Base-by-base conservation (phyloP, 371 early-diverging fungal species). In the Lichtheimia ramosa region DNA sequence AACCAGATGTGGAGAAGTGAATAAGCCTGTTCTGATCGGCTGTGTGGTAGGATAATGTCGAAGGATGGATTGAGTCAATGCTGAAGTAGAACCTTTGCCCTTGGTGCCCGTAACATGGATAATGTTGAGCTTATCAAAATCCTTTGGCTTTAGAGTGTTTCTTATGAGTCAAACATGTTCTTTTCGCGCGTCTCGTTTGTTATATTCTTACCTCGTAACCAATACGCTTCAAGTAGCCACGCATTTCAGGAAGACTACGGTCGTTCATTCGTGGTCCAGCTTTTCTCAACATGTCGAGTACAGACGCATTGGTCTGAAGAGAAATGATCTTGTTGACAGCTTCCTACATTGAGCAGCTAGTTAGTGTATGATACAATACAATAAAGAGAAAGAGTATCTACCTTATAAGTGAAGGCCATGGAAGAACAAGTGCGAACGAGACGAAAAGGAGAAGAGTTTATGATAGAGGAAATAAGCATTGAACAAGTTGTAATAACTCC, bases 1-100 rank as follows among this genome's bases (percentile, higher is more conserved):
- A 43, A 92, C 83, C 63, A 98, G 65, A 67, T 98, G 98, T 16
- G 98, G 98, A 0, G 96, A 96, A 6, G 97, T 95, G 66, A 87
- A 98, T 41, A 96, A 70, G 62, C 91, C 91, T 3, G 90, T 82
- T 64, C 82, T 72, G 60, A 87, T 43, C 54, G 83, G 50, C 65
- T 65, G 43, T 1, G 63, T 63, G 25, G 68, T 63, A 27, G 69
- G 63, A 42, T 58, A 74, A 27, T 78, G 65, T 27, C 80, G 74
- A 39, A 95, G 73, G 20, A 92, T 80, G 14, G 89, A 83, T 48
- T 88, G 87, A 1, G 83, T 73, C 41, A 94, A 77, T 2, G 90
- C 90, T 48, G 85, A 83, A 2, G 93, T 92, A 2, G 91, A 91
- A 10, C 95, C 95, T 59, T 94, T 94, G 58, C 95, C 95, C 58